Conservation (phyloP, 805 yeast species). For the Debaryomyces hansenii region DNA sequence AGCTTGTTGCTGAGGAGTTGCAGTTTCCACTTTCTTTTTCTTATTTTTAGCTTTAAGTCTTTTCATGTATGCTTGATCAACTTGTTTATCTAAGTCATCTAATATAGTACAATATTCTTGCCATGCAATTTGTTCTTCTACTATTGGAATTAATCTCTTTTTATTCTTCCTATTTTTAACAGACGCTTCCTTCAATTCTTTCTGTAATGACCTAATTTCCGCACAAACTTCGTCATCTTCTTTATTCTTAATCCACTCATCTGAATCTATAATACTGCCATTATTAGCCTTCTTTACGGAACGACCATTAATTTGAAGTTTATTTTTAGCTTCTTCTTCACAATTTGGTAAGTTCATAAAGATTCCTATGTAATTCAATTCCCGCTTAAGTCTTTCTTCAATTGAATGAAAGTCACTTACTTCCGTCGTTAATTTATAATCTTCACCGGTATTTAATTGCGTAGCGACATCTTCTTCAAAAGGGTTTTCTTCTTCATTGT, state of each 20-base stretch:
- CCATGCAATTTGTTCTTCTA: constrained; percentile 90
- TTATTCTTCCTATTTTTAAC: constrained; percentile 67
- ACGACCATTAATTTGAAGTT: constrained; percentile 22
- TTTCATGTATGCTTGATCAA: constrained; percentile 89
- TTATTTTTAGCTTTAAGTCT: constrained; percentile 74
- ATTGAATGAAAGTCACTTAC: constrained; percentile 72
- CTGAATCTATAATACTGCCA: constrained; percentile 48
- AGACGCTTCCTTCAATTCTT: constrained; percentile 60
- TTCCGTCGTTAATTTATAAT: constrained; percentile 43
- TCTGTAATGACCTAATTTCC: constrained; percentile 75
- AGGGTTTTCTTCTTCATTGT: constrained; percentile 12
- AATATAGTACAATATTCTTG: constrained; percentile 88
- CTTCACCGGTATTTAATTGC: constrained; percentile 30
- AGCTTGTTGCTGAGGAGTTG: constrained; percentile 57
- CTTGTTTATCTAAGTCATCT: constrained; percentile 94
- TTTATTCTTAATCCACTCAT: constrained; percentile 71
- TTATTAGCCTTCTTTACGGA: constrained; percentile 16
- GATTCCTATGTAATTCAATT: constrained; percentile 86
- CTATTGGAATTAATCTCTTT: constrained; percentile 60
- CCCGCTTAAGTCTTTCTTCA: constrained; percentile 86
- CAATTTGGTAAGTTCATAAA: constrained; percentile 57
- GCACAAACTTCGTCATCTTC: constrained; percentile 95
- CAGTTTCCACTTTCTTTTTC: constrained; percentile 40
- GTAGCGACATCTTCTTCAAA: constrained; percentile 37
- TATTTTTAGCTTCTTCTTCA: constrained; percentile 35